phyloP scores from a whole-genome alignment of 192 early-diverging fungal genomes.

The Fimicolochytrium jonesii region DNA sequence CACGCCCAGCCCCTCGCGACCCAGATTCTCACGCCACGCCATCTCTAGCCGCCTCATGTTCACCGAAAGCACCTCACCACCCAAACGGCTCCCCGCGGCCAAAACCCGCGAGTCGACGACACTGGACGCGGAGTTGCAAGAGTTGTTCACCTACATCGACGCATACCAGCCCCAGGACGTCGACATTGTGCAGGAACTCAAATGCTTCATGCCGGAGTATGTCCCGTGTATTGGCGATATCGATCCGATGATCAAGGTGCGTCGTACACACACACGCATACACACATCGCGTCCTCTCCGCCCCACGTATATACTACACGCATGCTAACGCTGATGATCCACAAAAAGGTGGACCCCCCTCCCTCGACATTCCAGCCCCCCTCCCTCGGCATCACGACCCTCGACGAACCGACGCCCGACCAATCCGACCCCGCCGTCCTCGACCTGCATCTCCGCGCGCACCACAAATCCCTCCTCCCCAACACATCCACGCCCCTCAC shows the following conservation, averaged over 20 bases:
- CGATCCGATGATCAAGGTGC: conserved; percentile 57
- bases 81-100: no score
- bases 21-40: no score
- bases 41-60: no score
- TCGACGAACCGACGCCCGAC: conserved; percentile 47
- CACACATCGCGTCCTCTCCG: no score
- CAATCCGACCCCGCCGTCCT: conserved; percentile 56
- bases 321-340: no score
- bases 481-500: conserved; percentile 25
- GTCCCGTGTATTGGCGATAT: conserved; percentile 64
- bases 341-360: neutral
- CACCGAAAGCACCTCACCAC: no score
- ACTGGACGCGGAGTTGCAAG: conserved; percentile 33
- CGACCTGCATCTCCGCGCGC: conserved; percentile 45
- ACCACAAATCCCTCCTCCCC: conserved; percentile 37
- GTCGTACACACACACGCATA: neutral
- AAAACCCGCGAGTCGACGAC: no score
- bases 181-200: conserved; percentile 45
- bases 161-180: conserved; percentile 48
- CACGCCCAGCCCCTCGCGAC: no score
- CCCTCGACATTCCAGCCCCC: no score
- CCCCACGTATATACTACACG: no score
- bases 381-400: conserved; percentile 40
- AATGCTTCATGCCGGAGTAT: conserved; percentile 57
- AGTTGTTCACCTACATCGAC: conserved; percentile 48